Evolutionary conservation across 2,329 filamentous ascomycete species (phyloP).

Genomic region (Ophiostoma piceae): DNA sequence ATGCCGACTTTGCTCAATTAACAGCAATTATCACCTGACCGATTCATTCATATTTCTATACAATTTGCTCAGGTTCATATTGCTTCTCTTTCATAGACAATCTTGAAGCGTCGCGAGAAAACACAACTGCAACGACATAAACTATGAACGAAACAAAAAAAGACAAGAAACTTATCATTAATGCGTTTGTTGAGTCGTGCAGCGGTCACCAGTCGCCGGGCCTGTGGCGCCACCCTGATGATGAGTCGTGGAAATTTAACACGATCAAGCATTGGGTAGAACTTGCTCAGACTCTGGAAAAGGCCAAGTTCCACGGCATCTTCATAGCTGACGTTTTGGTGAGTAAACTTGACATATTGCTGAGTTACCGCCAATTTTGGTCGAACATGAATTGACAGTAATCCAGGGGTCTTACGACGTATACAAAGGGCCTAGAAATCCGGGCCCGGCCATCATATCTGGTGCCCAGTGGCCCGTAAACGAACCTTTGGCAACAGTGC

Average conservation of each 20-base stretch:
- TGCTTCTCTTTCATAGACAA: no score
- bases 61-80: no score
- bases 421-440: slow-evolving; percentile 16
- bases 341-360: background rate
- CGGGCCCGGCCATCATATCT: background rate
- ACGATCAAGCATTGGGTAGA: slow-evolving; percentile 35
- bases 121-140: background rate
- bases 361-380: no score
- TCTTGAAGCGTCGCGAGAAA: no score
- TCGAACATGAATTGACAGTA: background rate
- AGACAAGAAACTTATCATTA: slow-evolving; percentile 20
- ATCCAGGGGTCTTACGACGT: slow-evolving; percentile 9
- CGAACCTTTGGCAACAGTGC: slow-evolving; percentile 16
- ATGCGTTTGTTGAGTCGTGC: slow-evolving; percentile 29
- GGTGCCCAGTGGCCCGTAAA: slow-evolving; percentile 16
- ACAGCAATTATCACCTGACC: no score
- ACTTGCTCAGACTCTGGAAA: slow-evolving; percentile 14
- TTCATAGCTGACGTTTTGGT: slow-evolving; percentile 18
- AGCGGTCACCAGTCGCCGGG: slow-evolving; percentile 45
- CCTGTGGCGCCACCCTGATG: slow-evolving; percentile 57
- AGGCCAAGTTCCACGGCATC: slow-evolving; percentile 8
- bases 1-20: no score
- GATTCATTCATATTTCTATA: no score
- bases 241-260: slow-evolving; percentile 58
- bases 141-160: background rate